Evolutionary conservation across 495 filamentous ascomycete genomes (phyloP).

Genomic region (Hypoxylon perforatum): DNA sequence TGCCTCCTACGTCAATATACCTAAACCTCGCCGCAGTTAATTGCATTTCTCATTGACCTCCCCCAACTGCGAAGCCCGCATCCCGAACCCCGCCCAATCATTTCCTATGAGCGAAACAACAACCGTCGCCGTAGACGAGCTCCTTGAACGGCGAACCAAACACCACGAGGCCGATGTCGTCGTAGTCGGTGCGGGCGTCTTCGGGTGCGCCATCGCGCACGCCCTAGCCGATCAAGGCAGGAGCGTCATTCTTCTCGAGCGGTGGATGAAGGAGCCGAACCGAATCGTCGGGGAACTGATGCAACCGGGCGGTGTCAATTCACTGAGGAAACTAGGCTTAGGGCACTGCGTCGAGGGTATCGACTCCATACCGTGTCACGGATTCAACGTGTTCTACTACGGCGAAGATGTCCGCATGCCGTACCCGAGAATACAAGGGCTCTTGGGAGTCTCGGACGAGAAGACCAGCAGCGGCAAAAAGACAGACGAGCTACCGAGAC

Average conservation of each 20-base stretch:
- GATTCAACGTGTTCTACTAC: slow-evolving; percentile 89
- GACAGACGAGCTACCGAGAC: slow-evolving; percentile 50
- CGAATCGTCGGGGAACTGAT: slow-evolving; percentile 96
- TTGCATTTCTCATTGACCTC: not conserved
- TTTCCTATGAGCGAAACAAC: slow-evolving; percentile 44
- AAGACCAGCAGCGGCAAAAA: slow-evolving; percentile 32
- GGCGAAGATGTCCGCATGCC: slow-evolving; percentile 81
- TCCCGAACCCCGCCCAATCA: slow-evolving; percentile 3
- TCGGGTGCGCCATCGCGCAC: slow-evolving; percentile 88
- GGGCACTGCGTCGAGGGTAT: slow-evolving; percentile 87
- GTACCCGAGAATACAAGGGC: slow-evolving; percentile 65
- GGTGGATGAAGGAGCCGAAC: slow-evolving; percentile 91
- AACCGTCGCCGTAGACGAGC: slow-evolving; percentile 46
- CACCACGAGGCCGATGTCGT: slow-evolving; percentile 77
- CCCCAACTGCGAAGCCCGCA: slow-evolving; percentile 16
- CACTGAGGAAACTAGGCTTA: slow-evolving; percentile 83
- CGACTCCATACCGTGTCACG: slow-evolving; percentile 81
- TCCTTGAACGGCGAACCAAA: slow-evolving; percentile 52
- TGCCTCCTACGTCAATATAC: no score
- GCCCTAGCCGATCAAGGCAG: slow-evolving; percentile 86
- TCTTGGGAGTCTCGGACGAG: slow-evolving; percentile 11
- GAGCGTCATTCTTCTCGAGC: slow-evolving; percentile 90
- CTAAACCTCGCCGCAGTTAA: not conserved
- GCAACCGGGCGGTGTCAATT: slow-evolving; percentile 89
- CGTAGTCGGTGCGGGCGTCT: slow-evolving; percentile 88